These are phyloP conservation scores for Trypanosoma boissoni DNA, from an alignment of 208 protist species.

Conservation along the genomic window DNA sequence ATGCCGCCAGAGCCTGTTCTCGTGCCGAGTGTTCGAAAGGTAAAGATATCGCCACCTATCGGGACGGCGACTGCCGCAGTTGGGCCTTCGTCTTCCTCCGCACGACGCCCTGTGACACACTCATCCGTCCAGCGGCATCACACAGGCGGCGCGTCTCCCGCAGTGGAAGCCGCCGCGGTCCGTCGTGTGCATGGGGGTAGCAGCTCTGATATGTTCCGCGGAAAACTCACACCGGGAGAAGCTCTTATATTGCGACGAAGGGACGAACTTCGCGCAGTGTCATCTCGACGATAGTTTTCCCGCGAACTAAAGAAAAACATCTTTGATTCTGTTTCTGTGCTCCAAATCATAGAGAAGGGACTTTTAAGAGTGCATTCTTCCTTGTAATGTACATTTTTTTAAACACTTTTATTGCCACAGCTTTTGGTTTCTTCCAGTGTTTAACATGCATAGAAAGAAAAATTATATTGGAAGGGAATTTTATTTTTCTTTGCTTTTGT, in stretches of 20 bases:
- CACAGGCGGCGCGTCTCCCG: not conserved
- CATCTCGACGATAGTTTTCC: not conserved
- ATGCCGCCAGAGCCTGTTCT: no score
- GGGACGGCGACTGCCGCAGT: conserved; percentile 33
- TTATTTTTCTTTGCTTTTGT: no score
- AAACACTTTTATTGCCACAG: no score
- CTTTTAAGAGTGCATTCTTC: no score
- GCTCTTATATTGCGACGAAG: conserved; percentile 56
- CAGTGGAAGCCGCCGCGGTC: not conserved
- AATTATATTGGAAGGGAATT: no score
- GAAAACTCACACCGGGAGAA: conserved; percentile 65
- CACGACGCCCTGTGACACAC: not conserved
- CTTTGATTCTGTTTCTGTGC: no score
- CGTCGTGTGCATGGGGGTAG: conserved; percentile 7
- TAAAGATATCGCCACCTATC: conserved; percentile 39
- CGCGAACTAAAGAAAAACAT: not conserved
- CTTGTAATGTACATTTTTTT: no score
- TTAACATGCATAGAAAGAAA: no score
- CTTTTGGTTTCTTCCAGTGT: no score
- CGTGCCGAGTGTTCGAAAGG: not conserved
- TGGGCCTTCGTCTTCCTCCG: conserved; percentile 20
- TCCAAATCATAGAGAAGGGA: no score
- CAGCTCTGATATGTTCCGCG: conserved; percentile 25
- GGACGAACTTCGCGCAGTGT: conserved; percentile 41
- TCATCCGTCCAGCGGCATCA: not conserved